Conservation (phyloP, 805 yeast species). For the Metschnikowia amazonensis region DNA sequence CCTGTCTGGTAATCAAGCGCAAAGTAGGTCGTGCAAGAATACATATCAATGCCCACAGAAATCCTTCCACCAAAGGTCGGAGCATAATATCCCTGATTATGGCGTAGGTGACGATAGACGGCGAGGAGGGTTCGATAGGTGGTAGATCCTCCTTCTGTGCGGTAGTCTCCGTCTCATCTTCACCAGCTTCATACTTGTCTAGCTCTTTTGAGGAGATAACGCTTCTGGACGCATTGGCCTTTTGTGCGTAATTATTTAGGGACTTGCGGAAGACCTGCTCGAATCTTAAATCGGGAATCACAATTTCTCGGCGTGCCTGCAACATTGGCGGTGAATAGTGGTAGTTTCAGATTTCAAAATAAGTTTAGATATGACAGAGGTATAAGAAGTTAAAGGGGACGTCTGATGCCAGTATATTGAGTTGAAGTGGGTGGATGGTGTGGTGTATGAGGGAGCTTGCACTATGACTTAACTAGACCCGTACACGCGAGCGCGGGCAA, state of each 20-base stretch:
- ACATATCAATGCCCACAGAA: slow-evolving; percentile 30
- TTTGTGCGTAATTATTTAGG: slow-evolving; percentile 29
- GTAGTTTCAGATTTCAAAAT: not conserved
- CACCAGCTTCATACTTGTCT: slow-evolving; percentile 9
- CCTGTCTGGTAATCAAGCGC: slow-evolving; percentile 13
- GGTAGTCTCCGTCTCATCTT: not conserved
- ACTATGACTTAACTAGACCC: not conserved
- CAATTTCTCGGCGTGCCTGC: slow-evolving; percentile 9
- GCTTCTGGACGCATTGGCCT: slow-evolving; percentile 7
- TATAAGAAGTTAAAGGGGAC: no score
- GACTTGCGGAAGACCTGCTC: slow-evolving; percentile 53
- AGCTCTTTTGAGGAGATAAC: slow-evolving; percentile 20
- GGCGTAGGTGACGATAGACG: slow-evolving; percentile 44
- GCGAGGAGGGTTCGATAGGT: slow-evolving; percentile 41
- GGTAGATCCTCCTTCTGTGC: slow-evolving; percentile 7
- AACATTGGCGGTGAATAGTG: not conserved
- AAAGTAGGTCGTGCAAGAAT: slow-evolving; percentile 14
- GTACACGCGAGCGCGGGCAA: slow-evolving; percentile 6
- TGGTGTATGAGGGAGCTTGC: no score
- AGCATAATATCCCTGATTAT: slow-evolving; percentile 48
- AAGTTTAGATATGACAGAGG: no score
- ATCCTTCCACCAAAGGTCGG: slow-evolving; percentile 54
- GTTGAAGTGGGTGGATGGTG: not conserved
- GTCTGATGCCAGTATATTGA: no score
- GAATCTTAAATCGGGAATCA: slow-evolving; percentile 62